Percentiles rank a stretch among this genome's conserved stretches.
Conservation (phyloP, 2,329 filamentous ascomycete species). For the Cercospora sp. region DNA sequence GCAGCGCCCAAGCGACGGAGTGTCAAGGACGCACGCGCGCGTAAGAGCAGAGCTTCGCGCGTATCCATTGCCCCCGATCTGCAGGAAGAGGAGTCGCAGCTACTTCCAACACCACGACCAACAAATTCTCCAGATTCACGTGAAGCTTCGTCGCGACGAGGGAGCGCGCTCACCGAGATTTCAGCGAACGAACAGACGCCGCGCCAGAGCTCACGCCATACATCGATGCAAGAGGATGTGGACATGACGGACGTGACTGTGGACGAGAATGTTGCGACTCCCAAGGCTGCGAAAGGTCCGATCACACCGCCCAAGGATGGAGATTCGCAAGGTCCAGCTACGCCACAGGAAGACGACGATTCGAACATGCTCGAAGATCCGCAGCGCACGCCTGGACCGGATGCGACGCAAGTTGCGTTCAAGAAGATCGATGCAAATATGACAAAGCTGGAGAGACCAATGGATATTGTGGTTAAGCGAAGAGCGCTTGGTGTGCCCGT, state of each 20-base stretch:
- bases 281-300: constrained; percentile 16
- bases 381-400: constrained; percentile 17
- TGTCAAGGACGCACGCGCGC: constrained; percentile 54
- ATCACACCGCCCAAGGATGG: constrained; percentile 8
- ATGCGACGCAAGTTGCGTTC: constrained; percentile 44
- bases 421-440: constrained; percentile 76
- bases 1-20: constrained; percentile 66
- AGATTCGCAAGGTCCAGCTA: neutral
- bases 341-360: constrained; percentile 20
- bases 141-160: constrained; percentile 42
- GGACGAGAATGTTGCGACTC: constrained; percentile 20
- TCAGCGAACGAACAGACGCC: constrained; percentile 64
- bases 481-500: constrained; percentile 65
- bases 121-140: constrained; percentile 41
- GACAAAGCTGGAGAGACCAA: constrained; percentile 79
- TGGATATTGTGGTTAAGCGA: constrained; percentile 91
- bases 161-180: constrained; percentile 66
- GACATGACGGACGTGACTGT: constrained; percentile 29
- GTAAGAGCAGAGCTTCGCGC: constrained; percentile 42
- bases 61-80: constrained; percentile 43
- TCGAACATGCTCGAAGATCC: constrained; percentile 25
- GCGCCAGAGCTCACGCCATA: constrained; percentile 28
- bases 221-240: constrained; percentile 24
- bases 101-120: constrained; percentile 54
- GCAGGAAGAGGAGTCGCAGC: constrained; percentile 36